Evolutionary conservation across 1,284 basidiomycete genomes (phyloP), one percentile per base, ranked within the genome.

Genomic region (Tylopilus sp.): DNA sequence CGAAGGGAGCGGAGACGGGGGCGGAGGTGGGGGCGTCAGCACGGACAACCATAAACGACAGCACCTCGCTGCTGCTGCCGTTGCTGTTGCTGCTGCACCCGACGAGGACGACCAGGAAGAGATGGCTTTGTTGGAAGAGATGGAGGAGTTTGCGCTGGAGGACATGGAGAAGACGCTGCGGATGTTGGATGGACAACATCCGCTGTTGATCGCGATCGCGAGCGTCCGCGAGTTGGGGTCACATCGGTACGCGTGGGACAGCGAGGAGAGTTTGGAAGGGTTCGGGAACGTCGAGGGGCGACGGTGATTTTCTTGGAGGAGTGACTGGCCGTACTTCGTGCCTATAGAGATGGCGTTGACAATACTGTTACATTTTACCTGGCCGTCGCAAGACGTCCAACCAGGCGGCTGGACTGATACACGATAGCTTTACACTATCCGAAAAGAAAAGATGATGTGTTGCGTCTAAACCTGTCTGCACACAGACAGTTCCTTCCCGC

Each of bases 131-230:
- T 44, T 69, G 36, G 74, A 76, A 30, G 84, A 89, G 55, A 74
- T 74, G 56, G 85, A 88, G 54, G 86, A 86, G 55, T 71, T 89
- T 59, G 76, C 77, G 62, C 63, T 89, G 33, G 86, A 89, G 65
- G 87, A 89, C 61, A 86, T 90, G 79, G 74, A 68, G 30, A 81
- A 78, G 71, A 71, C 82, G 63, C 58, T 89, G 41, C 55, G 61
- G 42, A 56, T 72, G 54, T 70, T 89, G 48, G 82, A 87, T 55
- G 54, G 65, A 15, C 74, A 73, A 38, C 83, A 88, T 64, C 73
- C 77, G 31, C 57, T 90, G 52, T 60, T 89, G 44, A 74, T 89
- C 39, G 86, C 85, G 0, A 72, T 89, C 3, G 74, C 79, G 46
- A 81, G 85, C 60, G 83, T 90, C 37, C 76, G 78, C 56, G 84